Conservation (phyloP, 768 basidiomycete species). For the Xerocomus potaroensis region DNA sequence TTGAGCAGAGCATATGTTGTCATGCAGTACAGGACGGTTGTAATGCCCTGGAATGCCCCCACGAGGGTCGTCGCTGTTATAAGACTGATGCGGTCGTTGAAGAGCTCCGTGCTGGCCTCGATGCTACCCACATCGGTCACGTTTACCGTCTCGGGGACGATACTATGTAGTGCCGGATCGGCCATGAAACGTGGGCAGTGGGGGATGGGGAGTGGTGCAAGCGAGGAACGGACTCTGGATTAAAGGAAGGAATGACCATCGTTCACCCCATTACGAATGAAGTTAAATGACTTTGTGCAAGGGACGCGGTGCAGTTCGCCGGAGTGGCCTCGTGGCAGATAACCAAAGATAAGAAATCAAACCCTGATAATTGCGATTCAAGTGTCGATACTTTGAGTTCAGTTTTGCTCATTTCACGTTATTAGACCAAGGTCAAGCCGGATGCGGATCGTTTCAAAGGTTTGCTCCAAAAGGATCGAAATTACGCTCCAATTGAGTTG, state of each 20-base stretch:
- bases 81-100: conserved; percentile 24
- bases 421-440: too few species aligned
- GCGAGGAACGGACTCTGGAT: conserved; percentile 1
- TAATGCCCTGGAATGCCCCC: conserved; percentile 21
- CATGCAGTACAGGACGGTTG: conserved; percentile 18
- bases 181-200: conserved; percentile 2
- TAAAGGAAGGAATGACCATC: conserved; percentile 8
- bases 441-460: background rate
- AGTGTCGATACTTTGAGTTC: background rate
- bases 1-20: conserved; percentile 18
- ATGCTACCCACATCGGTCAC: background rate
- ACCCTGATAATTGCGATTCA: conserved; percentile 22
- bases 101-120: background rate
- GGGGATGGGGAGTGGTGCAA: conserved; percentile 7
- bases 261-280: conserved; percentile 14
- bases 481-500: too few species aligned
- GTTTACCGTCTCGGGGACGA: conserved; percentile 9
- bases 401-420: too few species aligned
- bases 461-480: too few species aligned
- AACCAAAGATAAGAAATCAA: conserved; percentile 5
- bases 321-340: background rate
- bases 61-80: conserved; percentile 23
- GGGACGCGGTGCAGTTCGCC: background rate
- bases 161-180: background rate
- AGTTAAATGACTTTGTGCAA: conserved; percentile 25